Evolutionary conservation across 225 moss, liverwort and hornwort species (phyloP).

Genomic region (Neckera pumila): DNA sequence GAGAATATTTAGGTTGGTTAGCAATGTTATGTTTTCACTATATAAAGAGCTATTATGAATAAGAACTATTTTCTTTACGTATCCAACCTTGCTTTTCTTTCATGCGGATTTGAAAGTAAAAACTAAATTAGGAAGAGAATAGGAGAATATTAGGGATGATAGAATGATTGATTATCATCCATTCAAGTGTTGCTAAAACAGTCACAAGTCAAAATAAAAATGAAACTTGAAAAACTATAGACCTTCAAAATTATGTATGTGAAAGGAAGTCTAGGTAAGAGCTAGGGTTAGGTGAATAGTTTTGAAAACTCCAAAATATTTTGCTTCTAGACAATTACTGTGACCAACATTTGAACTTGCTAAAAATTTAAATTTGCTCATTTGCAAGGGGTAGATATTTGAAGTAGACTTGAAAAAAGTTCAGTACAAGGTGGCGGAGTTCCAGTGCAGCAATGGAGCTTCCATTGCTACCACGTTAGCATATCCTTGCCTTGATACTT

Average conservation of each 20-base stretch:
- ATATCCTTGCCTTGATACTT: background rate
- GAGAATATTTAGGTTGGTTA: too few relatives aligned
- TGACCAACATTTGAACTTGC: background rate
- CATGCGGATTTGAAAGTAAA: background rate
- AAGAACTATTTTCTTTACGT: background rate
- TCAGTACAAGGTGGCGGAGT: background rate
- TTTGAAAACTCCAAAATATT: background rate
- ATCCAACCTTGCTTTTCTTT: background rate
- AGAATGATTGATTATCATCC: background rate
- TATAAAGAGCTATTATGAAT: background rate
- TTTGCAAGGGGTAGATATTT: background rate
- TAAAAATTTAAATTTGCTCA: background rate
- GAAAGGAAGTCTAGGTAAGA: too few relatives aligned
- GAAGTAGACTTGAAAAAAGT: background rate
- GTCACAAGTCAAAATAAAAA: background rate
- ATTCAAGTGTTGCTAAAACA: background rate
- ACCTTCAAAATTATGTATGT: background rate
- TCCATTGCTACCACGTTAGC: background rate
- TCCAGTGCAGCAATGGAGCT: background rate
- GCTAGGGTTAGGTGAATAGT: background rate
- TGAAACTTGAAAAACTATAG: background rate
- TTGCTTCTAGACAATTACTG: background rate
- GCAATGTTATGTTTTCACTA: too few relatives aligned
- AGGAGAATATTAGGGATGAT: too few relatives aligned
- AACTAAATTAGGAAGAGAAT: background rate